These are phyloP conservation scores for Dothistroma septosporum DNA, from an alignment of 2,329 filamentous ascomycete genomes.

Conservation along the genomic window DNA sequence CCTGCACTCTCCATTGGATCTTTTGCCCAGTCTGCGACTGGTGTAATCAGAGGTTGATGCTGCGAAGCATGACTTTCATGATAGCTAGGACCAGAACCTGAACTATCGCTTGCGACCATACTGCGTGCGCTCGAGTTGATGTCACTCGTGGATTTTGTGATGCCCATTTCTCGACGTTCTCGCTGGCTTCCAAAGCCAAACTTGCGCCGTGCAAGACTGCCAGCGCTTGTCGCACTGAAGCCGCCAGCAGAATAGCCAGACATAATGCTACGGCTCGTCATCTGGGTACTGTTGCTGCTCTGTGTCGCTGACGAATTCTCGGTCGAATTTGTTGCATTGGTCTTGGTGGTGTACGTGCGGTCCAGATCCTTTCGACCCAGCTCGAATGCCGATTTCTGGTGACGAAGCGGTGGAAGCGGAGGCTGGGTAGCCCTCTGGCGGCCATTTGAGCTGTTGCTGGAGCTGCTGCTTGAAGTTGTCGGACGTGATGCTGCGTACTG, in stretches of 20 bases:
- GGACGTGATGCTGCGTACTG: slow-evolving; percentile 26
- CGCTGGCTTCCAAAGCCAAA: slow-evolving; percentile 43
- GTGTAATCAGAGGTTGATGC: slow-evolving; percentile 53
- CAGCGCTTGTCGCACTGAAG: slow-evolving; percentile 92
- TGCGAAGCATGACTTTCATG: slow-evolving; percentile 77
- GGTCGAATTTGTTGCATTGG: slow-evolving; percentile 74
- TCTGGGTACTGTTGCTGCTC: slow-evolving; percentile 68
- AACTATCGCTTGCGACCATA: slow-evolving; percentile 54
- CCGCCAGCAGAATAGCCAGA: slow-evolving; percentile 85
- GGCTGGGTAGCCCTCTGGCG: slow-evolving; percentile 41
- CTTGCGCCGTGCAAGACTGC: slow-evolving; percentile 79
- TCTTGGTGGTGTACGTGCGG: slow-evolving; percentile 84
- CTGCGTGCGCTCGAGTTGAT: slow-evolving; percentile 31
- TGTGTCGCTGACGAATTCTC: slow-evolving; percentile 48
- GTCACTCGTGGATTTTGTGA: slow-evolving; percentile 26
- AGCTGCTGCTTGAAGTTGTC: slow-evolving; percentile 28
- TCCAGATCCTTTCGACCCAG: slow-evolving; percentile 64
- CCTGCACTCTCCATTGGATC: slow-evolving; percentile 61
- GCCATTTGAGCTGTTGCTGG: slow-evolving; percentile 25
- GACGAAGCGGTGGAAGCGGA: slow-evolving; percentile 41
- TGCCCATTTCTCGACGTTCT: slow-evolving; percentile 22
- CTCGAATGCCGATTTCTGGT: slow-evolving; percentile 75
- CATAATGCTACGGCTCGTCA: slow-evolving; percentile 84
- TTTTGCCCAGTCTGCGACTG: slow-evolving; percentile 59
- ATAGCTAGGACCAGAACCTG: slow-evolving; percentile 51